Evolutionary conservation across 2,329 filamentous ascomycete species (phyloP), one percentile per base, ranked within the genome.

Genomic region (Cercospora canescens): DNA sequence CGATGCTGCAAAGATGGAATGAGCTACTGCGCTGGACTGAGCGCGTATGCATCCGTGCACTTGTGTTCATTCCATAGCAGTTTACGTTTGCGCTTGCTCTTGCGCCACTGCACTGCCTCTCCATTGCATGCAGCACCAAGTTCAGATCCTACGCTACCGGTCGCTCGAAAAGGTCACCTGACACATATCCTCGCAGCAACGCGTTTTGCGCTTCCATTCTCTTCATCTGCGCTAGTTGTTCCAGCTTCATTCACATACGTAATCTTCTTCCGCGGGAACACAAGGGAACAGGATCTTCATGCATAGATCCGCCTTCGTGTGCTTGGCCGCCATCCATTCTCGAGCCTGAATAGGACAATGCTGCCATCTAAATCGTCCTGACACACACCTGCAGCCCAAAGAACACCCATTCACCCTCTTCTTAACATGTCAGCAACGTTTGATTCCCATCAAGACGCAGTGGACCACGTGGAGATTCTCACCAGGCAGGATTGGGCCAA

Each of bases 321-420:
- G 45, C 3, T 28, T 28, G 24, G 24, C 24, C 12, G 6, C 45
- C 45, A 28, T 52, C 45, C 45, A 28, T 52, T 6, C 21, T 52
- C 45, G 21, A 52, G 45, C 28, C 12, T 24, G 12, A 9, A 28
- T 16, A 3, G 8, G 9, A 4, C 37, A 24, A 32, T 50, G 1
- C 14, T 18, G 28, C 45, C n/a, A 54, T 62, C 32, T 62, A 37
- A 30, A 62, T 62, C 60, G 60, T 62, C 45, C 16, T 62, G 34
- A 62, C 60, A n/a, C 60, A 62, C 37, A 62, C 18, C 9, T 55
- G 34, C 45, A 9, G 39, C 30, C 14, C 32, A 24, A 24, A 34
- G 12, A 39, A 21, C 11, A 30, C 18, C n/a, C 6, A 9, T 5
- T 3, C 48, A 39, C 21, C 7, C 60, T 39, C 45, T 62, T 2